Percentiles rank a stretch among this genome's conserved stretches.
These are phyloP conservation scores for Metarhizium brunneum DNA, from an alignment of 2,329 filamentous ascomycete species.

Conservation along the genomic window DNA sequence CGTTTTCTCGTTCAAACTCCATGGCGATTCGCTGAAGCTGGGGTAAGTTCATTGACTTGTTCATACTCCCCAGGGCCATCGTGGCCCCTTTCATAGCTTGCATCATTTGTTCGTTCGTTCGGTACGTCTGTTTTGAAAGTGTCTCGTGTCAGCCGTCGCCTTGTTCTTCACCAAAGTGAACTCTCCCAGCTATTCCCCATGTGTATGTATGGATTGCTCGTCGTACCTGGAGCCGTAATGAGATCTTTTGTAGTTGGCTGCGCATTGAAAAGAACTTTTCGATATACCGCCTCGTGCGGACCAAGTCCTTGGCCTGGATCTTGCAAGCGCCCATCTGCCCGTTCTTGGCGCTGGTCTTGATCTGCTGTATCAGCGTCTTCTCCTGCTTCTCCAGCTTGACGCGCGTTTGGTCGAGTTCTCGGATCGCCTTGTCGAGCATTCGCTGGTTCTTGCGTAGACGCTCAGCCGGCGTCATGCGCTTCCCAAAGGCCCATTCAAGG, in stretches of 20 bases:
- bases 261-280: slow-evolving; percentile 99
- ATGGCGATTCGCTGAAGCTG: slow-evolving; percentile 93
- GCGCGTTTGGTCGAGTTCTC: slow-evolving; percentile 89
- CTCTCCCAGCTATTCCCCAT: neutral
- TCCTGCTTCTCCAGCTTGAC: slow-evolving; percentile 97
- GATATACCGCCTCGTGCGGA: slow-evolving; percentile 85
- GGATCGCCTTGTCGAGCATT: slow-evolving; percentile 92
- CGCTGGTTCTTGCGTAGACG: slow-evolving; percentile 89
- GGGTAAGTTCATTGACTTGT: slow-evolving; percentile 93
- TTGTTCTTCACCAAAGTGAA: neutral
- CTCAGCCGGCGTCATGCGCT: slow-evolving; percentile 96
- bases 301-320: slow-evolving; percentile 95
- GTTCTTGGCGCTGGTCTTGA: slow-evolving; percentile 97
- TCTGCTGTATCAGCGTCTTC: slow-evolving; percentile 91
- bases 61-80: slow-evolving; percentile 89
- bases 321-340: slow-evolving; percentile 97
- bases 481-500: slow-evolving; percentile 97
- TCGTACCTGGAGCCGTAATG: slow-evolving; percentile 77
- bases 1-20: slow-evolving; percentile 98
- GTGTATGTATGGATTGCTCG: neutral
- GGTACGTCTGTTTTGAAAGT: slow-evolving; percentile 59
- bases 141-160: slow-evolving; percentile 5
- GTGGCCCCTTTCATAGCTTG: slow-evolving; percentile 99
- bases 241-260: slow-evolving; percentile 93
- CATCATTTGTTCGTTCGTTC: slow-evolving; percentile 99